These are phyloP conservation scores for Tephrocybe sp. DNA, from an alignment of 768 basidiomycete genomes.

Conservation along the genomic window DNA sequence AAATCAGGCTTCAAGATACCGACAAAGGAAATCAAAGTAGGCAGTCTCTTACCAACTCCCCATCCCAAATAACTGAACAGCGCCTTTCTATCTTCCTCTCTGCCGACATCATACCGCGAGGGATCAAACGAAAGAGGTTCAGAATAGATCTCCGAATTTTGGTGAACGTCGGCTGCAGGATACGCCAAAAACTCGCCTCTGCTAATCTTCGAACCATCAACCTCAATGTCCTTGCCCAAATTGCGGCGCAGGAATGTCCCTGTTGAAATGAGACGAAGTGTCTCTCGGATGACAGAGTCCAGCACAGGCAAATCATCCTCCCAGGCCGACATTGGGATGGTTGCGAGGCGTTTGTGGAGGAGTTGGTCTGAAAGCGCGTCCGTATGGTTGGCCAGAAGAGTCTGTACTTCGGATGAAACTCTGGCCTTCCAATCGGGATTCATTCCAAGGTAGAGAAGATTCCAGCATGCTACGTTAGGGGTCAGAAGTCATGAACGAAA, in stretches of 20 bases:
- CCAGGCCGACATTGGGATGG: constrained; percentile 32
- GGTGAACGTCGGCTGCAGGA: constrained; percentile 29
- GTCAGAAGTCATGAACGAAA: too few species aligned
- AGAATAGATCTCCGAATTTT: constrained; percentile 33
- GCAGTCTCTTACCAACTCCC: constrained; percentile 33
- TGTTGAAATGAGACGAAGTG: constrained; percentile 30
- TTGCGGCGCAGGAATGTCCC: constrained; percentile 34
- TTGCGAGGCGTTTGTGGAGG: constrained; percentile 31
- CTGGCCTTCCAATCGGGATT: constrained; percentile 33
- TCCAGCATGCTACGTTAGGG: constrained; percentile 36
- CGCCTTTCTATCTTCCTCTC: constrained; percentile 35
- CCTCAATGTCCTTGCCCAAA: constrained; percentile 24
- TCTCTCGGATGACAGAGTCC: constrained; percentile 37
- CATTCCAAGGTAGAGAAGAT: constrained; percentile 28
- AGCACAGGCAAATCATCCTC: constrained; percentile 37
- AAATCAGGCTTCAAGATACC: not conserved
- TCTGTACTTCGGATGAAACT: constrained; percentile 26
- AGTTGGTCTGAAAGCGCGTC: constrained; percentile 23
- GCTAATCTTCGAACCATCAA: constrained; percentile 25
- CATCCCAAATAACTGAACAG: constrained; percentile 34
- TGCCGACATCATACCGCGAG: constrained; percentile 24
- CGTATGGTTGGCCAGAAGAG: constrained; percentile 27
- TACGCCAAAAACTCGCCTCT: constrained; percentile 36
- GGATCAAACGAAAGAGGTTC: constrained; percentile 36
- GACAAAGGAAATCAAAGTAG: not conserved